These are phyloP conservation scores for Knoxia roxburghii DNA, from an alignment of 257 asterid species.

Conservation along the genomic window DNA sequence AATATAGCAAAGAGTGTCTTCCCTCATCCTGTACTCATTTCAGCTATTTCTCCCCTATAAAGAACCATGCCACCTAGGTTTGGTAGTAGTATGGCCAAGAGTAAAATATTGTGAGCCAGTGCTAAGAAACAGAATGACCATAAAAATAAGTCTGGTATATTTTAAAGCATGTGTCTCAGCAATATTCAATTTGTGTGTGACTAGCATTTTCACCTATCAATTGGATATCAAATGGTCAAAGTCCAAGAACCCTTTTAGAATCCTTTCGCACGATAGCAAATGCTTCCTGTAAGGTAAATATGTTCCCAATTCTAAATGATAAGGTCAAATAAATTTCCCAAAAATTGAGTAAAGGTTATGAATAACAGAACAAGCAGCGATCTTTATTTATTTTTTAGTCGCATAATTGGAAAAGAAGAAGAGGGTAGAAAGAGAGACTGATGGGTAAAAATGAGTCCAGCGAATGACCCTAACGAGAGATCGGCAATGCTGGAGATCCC, in stretches of 20 bases:
- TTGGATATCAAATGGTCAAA: constrained; percentile 95
- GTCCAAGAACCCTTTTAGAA: constrained; percentile 92
- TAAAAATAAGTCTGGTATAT: neutral
- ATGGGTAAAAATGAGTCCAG: constrained; percentile 88
- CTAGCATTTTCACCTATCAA: constrained; percentile 52
- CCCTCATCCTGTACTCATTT: constrained; percentile 99
- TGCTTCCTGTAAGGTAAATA: constrained; percentile 76
- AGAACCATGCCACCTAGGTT: constrained; percentile 86
- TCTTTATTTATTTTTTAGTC: no score
- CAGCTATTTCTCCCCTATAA: constrained; percentile 97
- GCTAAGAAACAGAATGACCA: neutral
- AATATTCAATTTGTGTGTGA: no score
- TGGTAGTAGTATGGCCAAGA: neutral
- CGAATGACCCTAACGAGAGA: constrained; percentile 55
- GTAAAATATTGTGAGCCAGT: neutral
- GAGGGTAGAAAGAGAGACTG: constrained; percentile 24
- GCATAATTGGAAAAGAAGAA: neutral
- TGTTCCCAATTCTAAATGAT: neutral
- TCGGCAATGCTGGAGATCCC: no score
- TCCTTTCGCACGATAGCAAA: constrained; percentile 93
- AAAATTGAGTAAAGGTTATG: no score
- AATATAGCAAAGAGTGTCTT: constrained; percentile 94
- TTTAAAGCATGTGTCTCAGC: no score
- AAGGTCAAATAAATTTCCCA: neutral
- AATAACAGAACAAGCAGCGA: neutral